Percentiles rank a stretch among this genome's conserved stretches.
Evolutionary conservation across 1,284 basidiomycete genomes (phyloP).

Genomic region (Puccinia novopanici): DNA sequence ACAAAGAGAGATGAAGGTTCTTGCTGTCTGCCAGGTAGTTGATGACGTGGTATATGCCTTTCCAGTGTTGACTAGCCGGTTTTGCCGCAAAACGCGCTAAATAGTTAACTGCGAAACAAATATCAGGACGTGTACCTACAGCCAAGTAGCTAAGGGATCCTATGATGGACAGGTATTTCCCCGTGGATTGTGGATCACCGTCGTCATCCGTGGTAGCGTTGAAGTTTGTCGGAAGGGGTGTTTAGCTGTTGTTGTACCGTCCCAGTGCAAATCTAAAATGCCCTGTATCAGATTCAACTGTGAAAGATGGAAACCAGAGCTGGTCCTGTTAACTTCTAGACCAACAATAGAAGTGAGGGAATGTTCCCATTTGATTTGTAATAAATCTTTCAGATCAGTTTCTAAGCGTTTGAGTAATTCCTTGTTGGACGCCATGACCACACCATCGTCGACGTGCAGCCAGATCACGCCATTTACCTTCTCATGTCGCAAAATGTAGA

Average conservation of each 20-base stretch:
- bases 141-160: too few relatives aligned
- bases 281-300: neutral
- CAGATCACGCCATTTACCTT: neutral
- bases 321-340: neutral
- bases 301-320: neutral
- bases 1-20: neutral
- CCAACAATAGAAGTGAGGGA: slow-evolving; percentile 37
- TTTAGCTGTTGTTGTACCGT: neutral
- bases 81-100: slow-evolving; percentile 18
- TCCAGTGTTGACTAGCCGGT: slow-evolving; percentile 13
- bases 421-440: neutral
- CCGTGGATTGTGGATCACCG: neutral
- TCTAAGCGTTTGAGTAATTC: neutral
- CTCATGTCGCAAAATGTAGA: neutral
- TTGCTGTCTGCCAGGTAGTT: neutral
- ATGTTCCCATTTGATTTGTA: too few relatives aligned
- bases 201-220: neutral
- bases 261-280: neutral
- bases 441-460: slow-evolving; percentile 35
- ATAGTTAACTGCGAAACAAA: too few relatives aligned
- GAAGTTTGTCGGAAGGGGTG: neutral
- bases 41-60: slow-evolving; percentile 1
- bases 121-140: too few relatives aligned
- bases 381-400: too few relatives aligned
- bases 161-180: slow-evolving; percentile 5